Percentiles rank a stretch among this genome's conserved stretches.
These are phyloP conservation scores for Neurospora sp. DNA, from an alignment of 2,329 filamentous ascomycete species.

Conservation along the genomic window DNA sequence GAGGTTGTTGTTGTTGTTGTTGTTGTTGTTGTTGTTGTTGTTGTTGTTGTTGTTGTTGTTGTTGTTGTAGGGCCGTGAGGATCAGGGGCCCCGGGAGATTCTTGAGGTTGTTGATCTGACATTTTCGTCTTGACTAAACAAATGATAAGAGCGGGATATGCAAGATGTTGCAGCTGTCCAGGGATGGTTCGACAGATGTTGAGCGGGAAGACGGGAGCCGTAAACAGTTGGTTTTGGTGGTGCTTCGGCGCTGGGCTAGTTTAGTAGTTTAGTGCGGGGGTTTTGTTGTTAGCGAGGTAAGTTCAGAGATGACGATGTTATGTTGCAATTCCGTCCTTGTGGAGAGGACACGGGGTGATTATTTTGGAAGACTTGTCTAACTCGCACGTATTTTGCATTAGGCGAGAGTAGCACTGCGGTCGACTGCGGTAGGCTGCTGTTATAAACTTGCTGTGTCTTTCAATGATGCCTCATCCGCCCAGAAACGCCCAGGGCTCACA, in stretches of 20 bases:
- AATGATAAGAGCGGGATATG: background rate
- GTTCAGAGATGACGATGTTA: background rate
- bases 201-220: background rate
- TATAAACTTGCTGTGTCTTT: background rate
- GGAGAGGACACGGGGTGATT: background rate
- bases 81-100: background rate
- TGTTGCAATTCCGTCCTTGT: background rate
- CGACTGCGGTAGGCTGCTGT: background rate
- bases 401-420: background rate
- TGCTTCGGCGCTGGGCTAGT: background rate
- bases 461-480: background rate
- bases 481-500: background rate
- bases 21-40: slow-evolving; percentile 3
- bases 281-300: background rate
- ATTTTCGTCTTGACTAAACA: background rate
- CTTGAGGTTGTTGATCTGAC: background rate
- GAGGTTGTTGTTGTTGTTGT: slow-evolving; percentile 4
- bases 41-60: background rate
- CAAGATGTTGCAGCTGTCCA: background rate
- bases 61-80: slow-evolving; percentile 1
- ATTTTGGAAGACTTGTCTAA: background rate
- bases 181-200: background rate
- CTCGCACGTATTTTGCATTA: background rate
- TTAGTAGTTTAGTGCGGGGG: background rate
- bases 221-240: background rate